phyloP scores from a whole-genome alignment of 1,284 basidiomycete genomes.

The Ceraceosorus guamensis region DNA sequence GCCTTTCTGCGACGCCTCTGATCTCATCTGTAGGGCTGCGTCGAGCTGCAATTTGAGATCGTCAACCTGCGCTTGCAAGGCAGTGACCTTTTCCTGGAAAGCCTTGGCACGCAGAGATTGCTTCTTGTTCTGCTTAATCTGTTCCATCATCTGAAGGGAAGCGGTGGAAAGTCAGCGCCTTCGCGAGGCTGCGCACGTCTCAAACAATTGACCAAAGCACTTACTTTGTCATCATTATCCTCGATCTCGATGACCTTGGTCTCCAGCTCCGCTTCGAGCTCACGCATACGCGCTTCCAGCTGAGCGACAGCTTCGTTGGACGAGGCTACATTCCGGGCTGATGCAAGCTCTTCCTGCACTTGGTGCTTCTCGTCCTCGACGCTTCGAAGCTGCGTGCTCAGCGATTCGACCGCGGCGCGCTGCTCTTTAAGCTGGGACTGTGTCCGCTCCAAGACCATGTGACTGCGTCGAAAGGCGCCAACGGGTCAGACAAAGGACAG shows the following conservation, averaged over 20 bases:
- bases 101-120: conserved; percentile 16
- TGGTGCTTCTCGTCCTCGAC: background rate
- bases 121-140: conserved; percentile 34
- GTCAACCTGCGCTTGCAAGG: conserved; percentile 6
- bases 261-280: conserved; percentile 30
- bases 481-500: background rate
- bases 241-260: conserved; percentile 36
- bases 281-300: conserved; percentile 12
- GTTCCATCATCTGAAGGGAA: conserved; percentile 22
- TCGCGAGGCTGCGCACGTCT: background rate
- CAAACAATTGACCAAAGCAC: too few species aligned
- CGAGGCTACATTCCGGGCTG: background rate
- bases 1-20: background rate
- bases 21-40: background rate
- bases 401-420: background rate
- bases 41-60: background rate
- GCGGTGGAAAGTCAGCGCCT: background rate
- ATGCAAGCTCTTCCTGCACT: background rate
- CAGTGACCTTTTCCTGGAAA: conserved; percentile 12
- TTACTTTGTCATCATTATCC: conserved; percentile 26
- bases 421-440: too few species aligned
- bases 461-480: conserved; percentile 1
- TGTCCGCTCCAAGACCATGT: too few species aligned
- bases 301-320: conserved; percentile 11
- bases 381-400: background rate